A percentile compares a stretch with the other conserved stretches of the same genome.
phyloP scores from a whole-genome alignment of 495 filamentous ascomycete species.

The Aspergillus biplanus region DNA sequence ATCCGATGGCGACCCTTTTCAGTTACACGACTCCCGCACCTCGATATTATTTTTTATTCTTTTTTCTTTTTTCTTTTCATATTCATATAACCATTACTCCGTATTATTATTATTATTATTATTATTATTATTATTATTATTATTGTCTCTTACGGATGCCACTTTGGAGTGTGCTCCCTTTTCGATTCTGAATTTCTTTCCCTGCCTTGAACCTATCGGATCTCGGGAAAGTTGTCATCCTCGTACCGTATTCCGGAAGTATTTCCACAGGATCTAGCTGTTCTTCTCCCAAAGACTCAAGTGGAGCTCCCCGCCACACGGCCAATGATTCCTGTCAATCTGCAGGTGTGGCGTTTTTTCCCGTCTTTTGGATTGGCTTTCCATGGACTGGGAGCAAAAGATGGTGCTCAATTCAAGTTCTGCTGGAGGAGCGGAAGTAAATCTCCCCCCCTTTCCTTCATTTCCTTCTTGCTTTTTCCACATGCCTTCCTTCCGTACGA shows the following conservation, averaged over 20 bases:
- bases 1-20: slow-evolving; percentile 2
- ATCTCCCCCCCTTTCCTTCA: not conserved
- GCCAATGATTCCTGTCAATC: slow-evolving; percentile 1
- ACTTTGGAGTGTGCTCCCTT: not conserved
- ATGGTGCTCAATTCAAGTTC: not conserved
- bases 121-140: not conserved
- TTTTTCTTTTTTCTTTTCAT: not conserved
- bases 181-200: not conserved
- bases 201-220: slow-evolving; percentile 3
- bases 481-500: not conserved
- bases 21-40: not conserved
- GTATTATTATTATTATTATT: not conserved
- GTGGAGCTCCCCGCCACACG: not conserved
- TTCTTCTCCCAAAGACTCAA: not conserved
- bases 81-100: not conserved
- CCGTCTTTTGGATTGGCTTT: not conserved
- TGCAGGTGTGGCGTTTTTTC: not conserved
- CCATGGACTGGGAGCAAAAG: not conserved
- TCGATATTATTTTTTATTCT: too few relatives aligned
- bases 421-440: not conserved
- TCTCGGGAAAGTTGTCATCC: not conserved
- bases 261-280: not conserved
- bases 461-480: not conserved
- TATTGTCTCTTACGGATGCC: not conserved
- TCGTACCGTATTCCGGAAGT: not conserved